Percentiles rank a stretch among this genome's conserved stretches.
phyloP scores from a whole-genome alignment of 495 filamentous ascomycete species.

The Tuber aestivum region DNA sequence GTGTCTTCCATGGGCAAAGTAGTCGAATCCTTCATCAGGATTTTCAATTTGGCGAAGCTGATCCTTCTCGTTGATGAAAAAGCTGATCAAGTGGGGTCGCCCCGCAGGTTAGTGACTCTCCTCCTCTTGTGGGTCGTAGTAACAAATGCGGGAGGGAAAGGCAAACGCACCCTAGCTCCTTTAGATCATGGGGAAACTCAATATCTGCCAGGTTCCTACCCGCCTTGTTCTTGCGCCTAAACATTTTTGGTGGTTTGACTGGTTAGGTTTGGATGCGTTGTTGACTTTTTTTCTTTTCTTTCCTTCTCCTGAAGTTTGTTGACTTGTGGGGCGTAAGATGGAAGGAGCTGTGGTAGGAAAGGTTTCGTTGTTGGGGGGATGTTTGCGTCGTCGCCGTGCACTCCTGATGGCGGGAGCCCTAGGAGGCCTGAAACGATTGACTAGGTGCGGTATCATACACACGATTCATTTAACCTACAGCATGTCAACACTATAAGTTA shows the following conservation, averaged over 20 bases:
- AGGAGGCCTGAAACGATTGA: background rate
- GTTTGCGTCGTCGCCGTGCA: background rate
- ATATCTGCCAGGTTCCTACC: constrained; percentile 20
- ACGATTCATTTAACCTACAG: background rate
- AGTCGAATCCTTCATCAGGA: constrained; percentile 31
- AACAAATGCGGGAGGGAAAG: constrained; percentile 6
- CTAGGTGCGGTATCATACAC: background rate
- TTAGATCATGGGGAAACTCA: constrained; percentile 34
- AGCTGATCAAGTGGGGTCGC: constrained; percentile 9
- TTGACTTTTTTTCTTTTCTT: background rate
- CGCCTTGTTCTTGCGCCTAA: constrained; percentile 32
- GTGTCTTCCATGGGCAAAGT: constrained; percentile 28
- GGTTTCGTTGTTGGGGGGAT: constrained; percentile 8
- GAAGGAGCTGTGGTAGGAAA: background rate
- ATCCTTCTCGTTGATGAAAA: constrained; percentile 39
- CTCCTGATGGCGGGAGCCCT: background rate
- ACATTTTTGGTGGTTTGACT: constrained; percentile 22
- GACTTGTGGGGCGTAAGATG: background rate
- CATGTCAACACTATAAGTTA: background rate
- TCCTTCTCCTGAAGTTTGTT: constrained; percentile 4
- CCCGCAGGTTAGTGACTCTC: background rate
- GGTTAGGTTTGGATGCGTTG: background rate
- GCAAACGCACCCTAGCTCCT: constrained; percentile 34
- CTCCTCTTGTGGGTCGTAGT: background rate
- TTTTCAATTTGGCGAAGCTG: constrained; percentile 38